Base-by-base conservation (phyloP, 345 rosid species). In the Salix exigua region DNA sequence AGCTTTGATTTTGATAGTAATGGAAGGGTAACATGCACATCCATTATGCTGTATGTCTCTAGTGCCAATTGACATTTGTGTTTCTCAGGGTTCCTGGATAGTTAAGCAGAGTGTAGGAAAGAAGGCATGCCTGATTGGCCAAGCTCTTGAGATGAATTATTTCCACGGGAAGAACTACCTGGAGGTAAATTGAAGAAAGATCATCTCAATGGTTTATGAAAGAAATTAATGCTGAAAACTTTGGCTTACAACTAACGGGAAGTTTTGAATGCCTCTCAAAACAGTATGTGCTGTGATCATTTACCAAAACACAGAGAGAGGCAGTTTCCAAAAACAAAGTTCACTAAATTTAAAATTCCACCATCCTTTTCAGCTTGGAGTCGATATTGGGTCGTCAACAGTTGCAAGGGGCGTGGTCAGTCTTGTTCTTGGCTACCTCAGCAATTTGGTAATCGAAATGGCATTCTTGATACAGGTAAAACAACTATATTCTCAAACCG, bases 21-120 rank as follows among this genome's bases (percentile, higher is more conserved):
- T 61, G 65, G 26, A 61, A 61, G 26, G 26, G 48, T 9, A 40
- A 10, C 44, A 69, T 16, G 50, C 7, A 31, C 65, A 65, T 5
- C 18, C 58, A 18, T 76, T 14, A 11, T 42, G 25, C 0, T 68
- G 33, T 38, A 8, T 67, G 61, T 61, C 60, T 12, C 33, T 82
- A 14, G 28, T 73, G 37, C 60, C 13, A 50, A 26, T 74, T 26
- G 0, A 28, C 64, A 31, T 72, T 23, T 35, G 55, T 40, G n/a
- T 83, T 83, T 66, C 55, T 70, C 88, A 94, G 98, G 98, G 98
- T 48, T 93, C 98, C 6, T 94, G 98, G 98, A 92, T 92, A 86
- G 98, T 94, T 38, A 94, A 91, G 86, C 97, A 92, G 78, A 94
- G 98, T 79, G 97, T 94, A 3, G 98, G 98, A 75, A 94, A 92